Percentiles rank a stretch among this genome's conserved stretches.
Conservation (phyloP, 306 rosid species). For the Malus domestica region DNA sequence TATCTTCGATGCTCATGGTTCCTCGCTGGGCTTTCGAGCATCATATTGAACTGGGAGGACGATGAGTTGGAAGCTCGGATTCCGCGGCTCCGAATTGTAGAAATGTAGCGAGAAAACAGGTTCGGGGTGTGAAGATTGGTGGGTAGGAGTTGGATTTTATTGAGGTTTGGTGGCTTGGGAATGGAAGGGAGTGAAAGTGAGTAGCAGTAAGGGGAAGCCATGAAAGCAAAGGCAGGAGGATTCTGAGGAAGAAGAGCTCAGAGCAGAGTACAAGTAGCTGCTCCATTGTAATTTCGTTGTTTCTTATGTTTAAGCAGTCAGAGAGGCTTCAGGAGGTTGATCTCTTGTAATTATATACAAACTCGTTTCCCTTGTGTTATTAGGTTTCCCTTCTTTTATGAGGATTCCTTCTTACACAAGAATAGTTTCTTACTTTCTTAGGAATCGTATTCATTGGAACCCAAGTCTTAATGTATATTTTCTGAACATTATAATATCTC, state of each 20-base stretch:
- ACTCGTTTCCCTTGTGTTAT: too few relatives aligned
- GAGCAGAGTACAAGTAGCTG: background rate
- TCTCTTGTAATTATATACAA: too few relatives aligned
- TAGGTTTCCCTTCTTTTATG: too few relatives aligned
- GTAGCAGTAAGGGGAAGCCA: slow-evolving; percentile 45
- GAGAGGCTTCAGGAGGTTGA: too few relatives aligned
- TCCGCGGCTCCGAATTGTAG: slow-evolving; percentile 17
- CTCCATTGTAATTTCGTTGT: too few relatives aligned
- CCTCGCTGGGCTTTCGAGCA: slow-evolving; percentile 31
- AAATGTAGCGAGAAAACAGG: slow-evolving; percentile 8
- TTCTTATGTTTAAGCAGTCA: too few relatives aligned
- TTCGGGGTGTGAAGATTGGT: slow-evolving; percentile 1
- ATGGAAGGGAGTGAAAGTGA: slow-evolving; percentile 33
- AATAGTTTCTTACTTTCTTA: too few relatives aligned
- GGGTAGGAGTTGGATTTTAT: slow-evolving; percentile 12
- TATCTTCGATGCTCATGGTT: slow-evolving; percentile 67
- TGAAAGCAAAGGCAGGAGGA: slow-evolving; percentile 4
- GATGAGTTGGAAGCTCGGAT: slow-evolving; percentile 42
- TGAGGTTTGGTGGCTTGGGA: slow-evolving; percentile 15
- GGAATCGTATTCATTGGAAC: too few relatives aligned
- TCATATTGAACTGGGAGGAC: slow-evolving; percentile 26
- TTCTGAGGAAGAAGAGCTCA: background rate
- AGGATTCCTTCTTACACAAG: too few relatives aligned
- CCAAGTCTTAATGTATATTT: too few relatives aligned
- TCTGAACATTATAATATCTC: too few relatives aligned